Percentiles rank a stretch among this genome's conserved stretches.
These are phyloP conservation scores for Glutinoglossum americanum DNA, from an alignment of 495 filamentous ascomycete species.

Conservation along the genomic window DNA sequence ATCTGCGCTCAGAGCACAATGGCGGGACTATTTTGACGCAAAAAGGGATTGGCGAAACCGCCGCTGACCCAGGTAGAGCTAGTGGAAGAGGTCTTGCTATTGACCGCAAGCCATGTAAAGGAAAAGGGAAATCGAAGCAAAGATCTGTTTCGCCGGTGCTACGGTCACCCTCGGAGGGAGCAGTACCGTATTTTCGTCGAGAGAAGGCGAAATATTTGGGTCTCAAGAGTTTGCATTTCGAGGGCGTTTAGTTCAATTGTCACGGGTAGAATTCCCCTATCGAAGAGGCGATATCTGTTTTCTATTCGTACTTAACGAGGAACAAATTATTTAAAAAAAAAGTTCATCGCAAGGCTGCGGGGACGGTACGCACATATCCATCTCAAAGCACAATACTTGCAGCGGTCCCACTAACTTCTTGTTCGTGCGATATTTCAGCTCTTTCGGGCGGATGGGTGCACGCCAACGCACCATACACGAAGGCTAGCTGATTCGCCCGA, in stretches of 20 bases:
- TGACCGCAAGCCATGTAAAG: neutral
- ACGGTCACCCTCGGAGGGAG: neutral
- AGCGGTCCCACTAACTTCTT: no score
- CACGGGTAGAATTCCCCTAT: no score
- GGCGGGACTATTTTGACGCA: neutral
- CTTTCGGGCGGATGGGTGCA: no score
- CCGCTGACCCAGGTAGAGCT: neutral
- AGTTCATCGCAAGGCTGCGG: no score
- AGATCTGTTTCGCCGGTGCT: neutral
- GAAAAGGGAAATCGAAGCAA: neutral
- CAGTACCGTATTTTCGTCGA: neutral
- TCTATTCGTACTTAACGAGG: no score
- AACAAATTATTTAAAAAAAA: no score
- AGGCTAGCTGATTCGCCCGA: no score
- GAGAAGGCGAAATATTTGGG: neutral
- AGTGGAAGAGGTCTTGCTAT: neutral
- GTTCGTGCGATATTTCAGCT: no score
- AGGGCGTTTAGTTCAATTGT: neutral
- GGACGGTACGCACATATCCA: no score
- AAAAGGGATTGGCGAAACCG: neutral
- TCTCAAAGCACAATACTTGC: no score
- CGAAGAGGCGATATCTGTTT: no score
- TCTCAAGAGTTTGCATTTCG: neutral
- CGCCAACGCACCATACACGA: no score
- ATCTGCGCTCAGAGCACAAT: neutral